phyloP scores from a whole-genome alignment of 352 stramenopile genomes.

The Phytopythium montanum region DNA sequence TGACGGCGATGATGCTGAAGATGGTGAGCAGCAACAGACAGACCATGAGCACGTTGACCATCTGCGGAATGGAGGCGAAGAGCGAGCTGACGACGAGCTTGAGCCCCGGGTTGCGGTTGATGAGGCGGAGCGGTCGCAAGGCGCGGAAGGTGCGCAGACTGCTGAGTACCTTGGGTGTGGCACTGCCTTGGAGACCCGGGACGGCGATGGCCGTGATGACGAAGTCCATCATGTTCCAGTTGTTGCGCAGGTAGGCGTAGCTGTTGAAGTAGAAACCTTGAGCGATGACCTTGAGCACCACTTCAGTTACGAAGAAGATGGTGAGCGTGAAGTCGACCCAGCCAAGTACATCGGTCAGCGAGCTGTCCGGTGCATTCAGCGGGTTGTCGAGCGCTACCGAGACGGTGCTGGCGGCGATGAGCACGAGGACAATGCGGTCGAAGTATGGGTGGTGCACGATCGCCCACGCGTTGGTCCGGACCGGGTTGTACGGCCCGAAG shows the following conservation, averaged over 20 bases:
- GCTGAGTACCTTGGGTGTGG: slow-evolving; percentile 32
- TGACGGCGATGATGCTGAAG: slow-evolving; percentile 91
- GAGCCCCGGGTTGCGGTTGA: slow-evolving; percentile 67
- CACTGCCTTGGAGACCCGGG: slow-evolving; percentile 18
- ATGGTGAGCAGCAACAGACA: slow-evolving; percentile 85
- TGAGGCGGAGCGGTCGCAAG: slow-evolving; percentile 74
- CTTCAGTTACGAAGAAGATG: slow-evolving; percentile 68
- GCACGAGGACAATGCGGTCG: slow-evolving; percentile 57
- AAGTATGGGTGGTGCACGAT: slow-evolving; percentile 56
- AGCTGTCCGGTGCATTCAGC: slow-evolving; percentile 38
- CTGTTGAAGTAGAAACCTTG: slow-evolving; percentile 49
- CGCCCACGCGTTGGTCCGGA: slow-evolving; percentile 32
- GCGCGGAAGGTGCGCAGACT: slow-evolving; percentile 60
- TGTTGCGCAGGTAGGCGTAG: slow-evolving; percentile 65
- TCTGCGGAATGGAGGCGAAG: slow-evolving; percentile 71
- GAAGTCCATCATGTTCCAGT: slow-evolving; percentile 87
- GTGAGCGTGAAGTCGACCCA: slow-evolving; percentile 57
- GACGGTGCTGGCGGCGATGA: slow-evolving; percentile 65
- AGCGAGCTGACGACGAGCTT: slow-evolving; percentile 88
- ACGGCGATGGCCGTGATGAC: slow-evolving; percentile 58
- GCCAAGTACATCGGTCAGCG: slow-evolving; percentile 19
- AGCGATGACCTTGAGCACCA: slow-evolving; percentile 77
- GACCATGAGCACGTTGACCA: slow-evolving; percentile 78
- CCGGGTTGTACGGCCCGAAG: slow-evolving; percentile 25
- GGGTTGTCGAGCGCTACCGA: slow-evolving; percentile 76